Evolutionary conservation across 345 rosid genomes (phyloP).

Genomic region (Gossypioides kirkii): DNA sequence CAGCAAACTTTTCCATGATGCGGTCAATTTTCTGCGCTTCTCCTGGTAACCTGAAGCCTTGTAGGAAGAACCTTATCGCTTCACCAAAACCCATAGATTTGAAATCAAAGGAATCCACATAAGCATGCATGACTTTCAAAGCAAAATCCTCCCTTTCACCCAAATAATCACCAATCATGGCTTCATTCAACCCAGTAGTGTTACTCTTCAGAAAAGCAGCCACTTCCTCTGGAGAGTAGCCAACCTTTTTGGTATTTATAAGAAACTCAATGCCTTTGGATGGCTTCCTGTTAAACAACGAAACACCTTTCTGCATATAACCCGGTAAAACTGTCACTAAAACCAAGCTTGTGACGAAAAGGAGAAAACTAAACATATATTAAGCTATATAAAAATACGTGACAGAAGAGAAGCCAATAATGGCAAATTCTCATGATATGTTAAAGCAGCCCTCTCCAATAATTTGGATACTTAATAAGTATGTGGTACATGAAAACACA

Average conservation of each 20-base stretch:
- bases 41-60: slow-evolving; percentile 90
- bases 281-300: slow-evolving; percentile 85
- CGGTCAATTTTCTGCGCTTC: slow-evolving; percentile 99
- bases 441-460: not conserved
- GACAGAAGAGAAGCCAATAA: slow-evolving; percentile 3
- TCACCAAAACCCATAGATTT: slow-evolving; percentile 83
- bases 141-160: slow-evolving; percentile 95
- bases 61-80: slow-evolving; percentile 85
- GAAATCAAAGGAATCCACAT: slow-evolving; percentile 89
- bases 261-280: slow-evolving; percentile 90
- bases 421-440: not conserved
- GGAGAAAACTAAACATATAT: not conserved
- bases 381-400: not conserved
- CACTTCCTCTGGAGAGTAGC: slow-evolving; percentile 80
- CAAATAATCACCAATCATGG: slow-evolving; percentile 90
- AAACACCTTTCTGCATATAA: slow-evolving; percentile 80
- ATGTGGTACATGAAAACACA: slow-evolving; percentile 6
- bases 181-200: slow-evolving; percentile 68
- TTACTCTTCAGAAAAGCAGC: slow-evolving; percentile 63
- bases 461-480: not conserved
- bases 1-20: slow-evolving; percentile 97
- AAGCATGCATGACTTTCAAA: slow-evolving; percentile 92
- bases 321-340: slow-evolving; percentile 25
- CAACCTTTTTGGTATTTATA: slow-evolving; percentile 61
- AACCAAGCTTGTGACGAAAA: slow-evolving; percentile 6